Base-by-base conservation (phyloP, 257 asterid species). In the Gentiana dahurica region DNA sequence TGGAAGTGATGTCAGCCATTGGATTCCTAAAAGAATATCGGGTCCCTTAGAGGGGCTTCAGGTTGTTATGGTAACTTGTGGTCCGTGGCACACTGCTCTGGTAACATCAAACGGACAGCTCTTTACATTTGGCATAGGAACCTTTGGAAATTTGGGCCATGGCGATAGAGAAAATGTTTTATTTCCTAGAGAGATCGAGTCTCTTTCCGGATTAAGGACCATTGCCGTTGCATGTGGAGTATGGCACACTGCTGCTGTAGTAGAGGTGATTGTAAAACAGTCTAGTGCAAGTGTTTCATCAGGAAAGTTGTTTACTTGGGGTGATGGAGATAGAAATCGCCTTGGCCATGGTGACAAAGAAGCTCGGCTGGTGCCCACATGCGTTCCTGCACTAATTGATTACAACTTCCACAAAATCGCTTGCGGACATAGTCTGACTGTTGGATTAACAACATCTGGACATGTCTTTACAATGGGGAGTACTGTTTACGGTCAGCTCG, bases 191-290 rank as follows among this genome's bases (percentile, higher is more conserved):
- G 95, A 86, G 75, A 94, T 89, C 35, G 94, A 84, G 4, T 83
- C 95, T 68, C 65, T 89, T 49, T 68, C 85, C 24, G 97, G 95
- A 51, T 65, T 89, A 75, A 74, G 97, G 77, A 89, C 95, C 1
- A 63, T 86, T 57, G 81, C 97, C 24, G 94, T 84, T 59, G 87
- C 97, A 37, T 89, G 97, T 71, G 97, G 97, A 24, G 97, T 89
- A 58, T 89, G 97, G 97, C 97, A 89, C 66, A 89, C 97, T 36
- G 92, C 97, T 52, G 95, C 97, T 36, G 83, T 89, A 13, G 95
- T 89, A 38, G 95, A 89, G 67, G 97, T 89, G 15, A 84, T 89
- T 2, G 93, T 68, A 57, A 86, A 93, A 4, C 97, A 86, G 54
- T 79, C 94, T 37, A 80, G 84, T 68, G 72, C 95, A 33, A 86